These are phyloP conservation scores for Cardamine occulta DNA, from an alignment of 345 rosid species.

Conservation along the genomic window DNA sequence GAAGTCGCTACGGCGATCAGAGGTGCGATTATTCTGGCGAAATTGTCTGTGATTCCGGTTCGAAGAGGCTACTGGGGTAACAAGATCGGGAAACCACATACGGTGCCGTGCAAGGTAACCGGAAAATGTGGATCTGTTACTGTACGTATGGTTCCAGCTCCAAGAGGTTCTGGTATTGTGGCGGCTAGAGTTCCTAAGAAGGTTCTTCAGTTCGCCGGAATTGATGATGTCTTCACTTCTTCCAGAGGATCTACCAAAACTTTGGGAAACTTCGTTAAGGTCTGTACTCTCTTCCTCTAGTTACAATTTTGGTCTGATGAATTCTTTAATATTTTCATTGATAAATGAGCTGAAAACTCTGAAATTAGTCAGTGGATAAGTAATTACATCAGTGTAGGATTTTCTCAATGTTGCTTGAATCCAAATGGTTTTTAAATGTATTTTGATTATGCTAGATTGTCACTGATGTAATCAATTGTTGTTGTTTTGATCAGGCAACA, in stretches of 20 bases:
- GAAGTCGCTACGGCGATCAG: slow-evolving; percentile 78
- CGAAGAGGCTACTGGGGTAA: slow-evolving; percentile 85
- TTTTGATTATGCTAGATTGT: background rate
- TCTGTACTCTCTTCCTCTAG: slow-evolving; percentile 12
- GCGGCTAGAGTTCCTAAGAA: slow-evolving; percentile 83
- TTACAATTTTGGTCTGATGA: background rate
- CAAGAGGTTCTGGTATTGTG: slow-evolving; percentile 76
- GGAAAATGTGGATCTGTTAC: slow-evolving; percentile 77
- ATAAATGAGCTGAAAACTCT: background rate
- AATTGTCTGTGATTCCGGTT: slow-evolving; percentile 69
- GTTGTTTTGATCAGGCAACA: slow-evolving; percentile 7
- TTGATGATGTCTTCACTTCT: slow-evolving; percentile 73
- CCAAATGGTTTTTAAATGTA: too few relatives aligned
- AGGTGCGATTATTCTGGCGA: slow-evolving; percentile 63
- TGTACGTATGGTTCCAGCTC: slow-evolving; percentile 82
- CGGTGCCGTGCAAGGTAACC: slow-evolving; percentile 74
- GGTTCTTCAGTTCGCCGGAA: slow-evolving; percentile 76
- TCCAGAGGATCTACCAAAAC: slow-evolving; percentile 75
- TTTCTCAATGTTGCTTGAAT: too few relatives aligned
- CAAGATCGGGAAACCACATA: slow-evolving; percentile 75
- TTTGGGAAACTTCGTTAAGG: slow-evolving; percentile 78
- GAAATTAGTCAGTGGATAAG: background rate
- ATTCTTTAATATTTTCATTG: background rate
- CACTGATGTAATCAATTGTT: background rate
- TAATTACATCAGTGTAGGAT: too few relatives aligned